A percentile compares a stretch with the other conserved stretches of the same genome.
phyloP scores from a whole-genome alignment of 441 rosid species.

The Erodium trifolium region DNA sequence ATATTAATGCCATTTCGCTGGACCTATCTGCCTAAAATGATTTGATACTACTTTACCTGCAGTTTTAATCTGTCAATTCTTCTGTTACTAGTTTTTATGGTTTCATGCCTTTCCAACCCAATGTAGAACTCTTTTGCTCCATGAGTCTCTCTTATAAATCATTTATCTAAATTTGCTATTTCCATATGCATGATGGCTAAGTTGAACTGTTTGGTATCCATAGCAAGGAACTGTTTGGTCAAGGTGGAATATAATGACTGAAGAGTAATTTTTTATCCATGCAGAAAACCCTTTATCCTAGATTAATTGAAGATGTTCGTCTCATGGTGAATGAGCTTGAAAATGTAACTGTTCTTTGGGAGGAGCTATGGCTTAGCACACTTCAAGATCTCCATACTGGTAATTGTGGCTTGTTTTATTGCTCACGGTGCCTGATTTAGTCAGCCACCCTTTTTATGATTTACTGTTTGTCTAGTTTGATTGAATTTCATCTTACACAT shows the following conservation, averaged over 20 bases:
- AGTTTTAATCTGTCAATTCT: no score
- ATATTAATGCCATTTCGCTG: no score
- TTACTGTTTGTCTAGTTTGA: conserved; percentile 8
- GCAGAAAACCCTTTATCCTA: conserved; percentile 85
- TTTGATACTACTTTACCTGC: no score
- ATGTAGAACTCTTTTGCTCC: conserved; percentile 4
- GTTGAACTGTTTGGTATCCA: not conserved
- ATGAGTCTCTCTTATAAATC: not conserved
- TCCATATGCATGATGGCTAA: not conserved
- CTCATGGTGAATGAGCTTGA: conserved; percentile 92
- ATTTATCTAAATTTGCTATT: conserved; percentile 1
- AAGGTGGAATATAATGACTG: conserved; percentile 14
- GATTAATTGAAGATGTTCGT: conserved; percentile 90
- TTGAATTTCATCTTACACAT: conserved; percentile 14
- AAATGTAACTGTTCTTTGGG: conserved; percentile 97
- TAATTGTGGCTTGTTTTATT: conserved; percentile 28
- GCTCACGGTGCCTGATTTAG: conserved; percentile 17
- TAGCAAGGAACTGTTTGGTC: conserved; percentile 1
- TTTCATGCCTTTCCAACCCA: conserved; percentile 1
- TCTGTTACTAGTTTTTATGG: no score
- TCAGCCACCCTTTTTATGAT: conserved; percentile 11
- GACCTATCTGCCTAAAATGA: no score
- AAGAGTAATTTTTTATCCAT: conserved; percentile 25
- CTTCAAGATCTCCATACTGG: conserved; percentile 99
- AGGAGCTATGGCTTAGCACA: conserved; percentile 97